Conservation (phyloP, 2,329 filamentous ascomycete genomes). For the Botryotinia narcissicola region DNA sequence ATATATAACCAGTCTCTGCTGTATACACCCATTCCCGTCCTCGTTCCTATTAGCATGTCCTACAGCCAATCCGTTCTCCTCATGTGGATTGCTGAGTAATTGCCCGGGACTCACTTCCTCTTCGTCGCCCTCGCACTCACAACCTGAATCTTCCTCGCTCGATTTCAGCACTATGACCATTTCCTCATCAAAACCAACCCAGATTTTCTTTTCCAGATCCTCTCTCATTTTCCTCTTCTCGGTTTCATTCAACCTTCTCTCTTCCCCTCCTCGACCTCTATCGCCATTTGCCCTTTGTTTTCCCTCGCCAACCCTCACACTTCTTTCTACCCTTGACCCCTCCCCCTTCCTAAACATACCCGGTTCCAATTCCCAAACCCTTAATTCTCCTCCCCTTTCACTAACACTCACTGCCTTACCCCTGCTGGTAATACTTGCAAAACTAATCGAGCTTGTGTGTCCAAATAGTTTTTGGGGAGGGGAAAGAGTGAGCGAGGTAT, state of each 20-base stretch:
- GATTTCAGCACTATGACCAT: slow-evolving; percentile 61
- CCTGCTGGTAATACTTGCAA: slow-evolving; percentile 64
- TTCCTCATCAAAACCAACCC: slow-evolving; percentile 71
- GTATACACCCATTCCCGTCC: background rate
- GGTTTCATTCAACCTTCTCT: slow-evolving; percentile 37
- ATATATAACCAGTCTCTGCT: slow-evolving; percentile 63
- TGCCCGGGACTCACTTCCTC: background rate
- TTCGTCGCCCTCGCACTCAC: background rate
- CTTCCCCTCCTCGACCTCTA: slow-evolving; percentile 46
- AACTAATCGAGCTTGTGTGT: slow-evolving; percentile 67
- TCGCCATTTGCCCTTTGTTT: slow-evolving; percentile 39
- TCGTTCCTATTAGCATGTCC: background rate
- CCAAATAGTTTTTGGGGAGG: slow-evolving; percentile 65
- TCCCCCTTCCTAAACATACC: slow-evolving; percentile 28
- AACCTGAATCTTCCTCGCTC: background rate
- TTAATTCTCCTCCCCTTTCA: slow-evolving; percentile 23
- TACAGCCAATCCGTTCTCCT: background rate
- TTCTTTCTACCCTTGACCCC: slow-evolving; percentile 32
- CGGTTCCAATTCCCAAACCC: slow-evolving; percentile 31
- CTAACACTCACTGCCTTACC: slow-evolving; percentile 64
- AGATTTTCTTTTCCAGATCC: slow-evolving; percentile 42
- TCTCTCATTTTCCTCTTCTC: slow-evolving; percentile 5
- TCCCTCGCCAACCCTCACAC: slow-evolving; percentile 8
- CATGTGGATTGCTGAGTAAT: background rate
- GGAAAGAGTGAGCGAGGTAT: slow-evolving; percentile 54